Evolutionary conservation across 176 grass and related monocot genomes (phyloP), one percentile per base, ranked within the genome.

Genomic region (Hsuehochloa calcarea): DNA sequence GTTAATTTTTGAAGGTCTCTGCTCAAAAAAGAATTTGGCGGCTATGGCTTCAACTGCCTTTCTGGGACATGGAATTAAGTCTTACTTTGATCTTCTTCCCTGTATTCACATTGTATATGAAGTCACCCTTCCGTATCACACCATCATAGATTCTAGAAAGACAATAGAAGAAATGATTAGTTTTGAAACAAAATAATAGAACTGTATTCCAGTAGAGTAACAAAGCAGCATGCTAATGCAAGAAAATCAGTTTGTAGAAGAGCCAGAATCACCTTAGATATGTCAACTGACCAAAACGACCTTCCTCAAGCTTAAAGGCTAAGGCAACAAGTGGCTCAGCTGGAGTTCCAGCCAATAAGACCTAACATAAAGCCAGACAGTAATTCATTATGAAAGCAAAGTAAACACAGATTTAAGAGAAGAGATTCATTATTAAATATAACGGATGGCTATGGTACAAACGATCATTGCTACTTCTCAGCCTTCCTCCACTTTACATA

Each of bases 241-340:
- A 83, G 5, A 63, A 72, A 45, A 39, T 27, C 5, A 46, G 65
- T 80, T 65, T 46, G 5, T 76, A 75, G 5, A 79, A 88, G 15
- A 74, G 54, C 27, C 43, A 68, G 20, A 46, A 78, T 62, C 72
- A 95, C 96, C 96, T 92, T 87, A 98, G 86, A 88, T 98, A 98
- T 54, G 96, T 98, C 77, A 98, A 82, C 82, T 98, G 96, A 89
- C 93, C 96, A 87, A 98, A 98, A 85, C 96, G 96, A 10, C 96
- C 96, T 93, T 98, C 96, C 88, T 98, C 96, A 46, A 98, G 88
- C 75, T 98, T 98, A 78, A 98, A 98, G 13, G 96, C 91, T 73
- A 98, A 89, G 78, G 93, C 96, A 67, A 98, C 96, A 78, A 98
- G 80, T 61, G 96, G 91, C 25, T 87, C 93, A 23, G 82, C 81